Conservation (phyloP, 1,284 basidiomycete species). For the Heterobasidion irregulare region DNA sequence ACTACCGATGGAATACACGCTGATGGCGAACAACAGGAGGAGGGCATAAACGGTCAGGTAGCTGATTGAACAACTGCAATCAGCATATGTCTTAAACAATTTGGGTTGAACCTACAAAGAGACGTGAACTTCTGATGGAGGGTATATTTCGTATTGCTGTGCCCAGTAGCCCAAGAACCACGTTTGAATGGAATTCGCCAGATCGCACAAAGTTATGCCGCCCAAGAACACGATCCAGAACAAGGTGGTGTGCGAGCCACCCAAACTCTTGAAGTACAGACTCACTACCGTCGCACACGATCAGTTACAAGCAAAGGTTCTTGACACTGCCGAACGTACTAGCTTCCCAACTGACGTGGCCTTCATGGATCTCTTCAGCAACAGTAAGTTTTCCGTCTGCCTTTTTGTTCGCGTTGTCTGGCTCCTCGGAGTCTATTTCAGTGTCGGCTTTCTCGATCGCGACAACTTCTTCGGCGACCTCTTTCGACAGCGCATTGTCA, state of each 20-base stretch:
- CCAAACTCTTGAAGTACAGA: constrained; percentile 20
- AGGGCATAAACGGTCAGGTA: constrained; percentile 35
- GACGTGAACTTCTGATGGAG: constrained; percentile 19
- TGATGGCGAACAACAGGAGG: constrained; percentile 22
- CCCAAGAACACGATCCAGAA: constrained; percentile 25
- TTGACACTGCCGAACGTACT: constrained; percentile 18
- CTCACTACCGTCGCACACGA: constrained; percentile 14
- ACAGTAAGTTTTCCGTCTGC: constrained; percentile 41
- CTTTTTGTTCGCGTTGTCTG: constrained; percentile 15
- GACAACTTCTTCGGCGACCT: constrained; percentile 30
- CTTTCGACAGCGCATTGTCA: constrained; percentile 28
- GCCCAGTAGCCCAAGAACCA: constrained; percentile 42
- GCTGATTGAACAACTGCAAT: constrained; percentile 11
- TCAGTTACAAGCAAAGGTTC: not conserved
- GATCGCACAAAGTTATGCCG: constrained; percentile 15
- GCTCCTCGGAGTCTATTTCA: constrained; percentile 27
- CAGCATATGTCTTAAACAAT: too few species aligned
- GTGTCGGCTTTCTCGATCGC: constrained; percentile 22
- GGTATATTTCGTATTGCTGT: constrained; percentile 26
- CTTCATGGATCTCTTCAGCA: constrained; percentile 51
- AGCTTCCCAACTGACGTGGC: constrained; percentile 42
- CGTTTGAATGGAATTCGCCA: constrained; percentile 22
- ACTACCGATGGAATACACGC: constrained; percentile 19
- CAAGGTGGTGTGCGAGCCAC: constrained; percentile 18
- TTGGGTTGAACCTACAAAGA: constrained; percentile 17